Evolutionary conservation across 495 filamentous ascomycete genomes (phyloP).

Genomic region (Aspergillus nanangensis): DNA sequence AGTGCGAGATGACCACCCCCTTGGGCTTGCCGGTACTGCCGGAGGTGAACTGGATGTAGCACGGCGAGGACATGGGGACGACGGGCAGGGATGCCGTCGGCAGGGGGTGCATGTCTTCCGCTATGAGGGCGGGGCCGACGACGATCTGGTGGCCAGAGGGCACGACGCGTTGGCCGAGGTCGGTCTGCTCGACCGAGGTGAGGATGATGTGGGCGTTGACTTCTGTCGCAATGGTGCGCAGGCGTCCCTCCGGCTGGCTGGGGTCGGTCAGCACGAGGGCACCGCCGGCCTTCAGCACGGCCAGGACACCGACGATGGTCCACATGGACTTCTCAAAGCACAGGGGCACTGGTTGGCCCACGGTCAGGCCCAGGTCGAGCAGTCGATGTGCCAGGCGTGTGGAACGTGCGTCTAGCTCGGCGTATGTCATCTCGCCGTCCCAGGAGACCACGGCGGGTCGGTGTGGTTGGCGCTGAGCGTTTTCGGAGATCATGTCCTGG

Average conservation of each 20-base stretch:
- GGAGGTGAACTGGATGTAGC: conserved; percentile 49
- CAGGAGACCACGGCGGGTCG: conserved; percentile 40
- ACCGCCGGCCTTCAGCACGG: conserved; percentile 38
- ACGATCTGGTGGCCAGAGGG: conserved; percentile 22
- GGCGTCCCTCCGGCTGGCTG: conserved; percentile 31
- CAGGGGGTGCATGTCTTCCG: conserved; percentile 4
- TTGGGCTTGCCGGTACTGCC: conserved; percentile 54
- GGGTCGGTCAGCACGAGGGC: conserved; percentile 37
- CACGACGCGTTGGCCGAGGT: conserved; percentile 21
- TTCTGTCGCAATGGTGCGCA: conserved; percentile 33
- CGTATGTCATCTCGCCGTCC: conserved; percentile 45
- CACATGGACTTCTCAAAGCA: conserved; percentile 48
- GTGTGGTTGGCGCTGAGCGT: conserved; percentile 25
- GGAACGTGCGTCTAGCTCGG: conserved; percentile 35
- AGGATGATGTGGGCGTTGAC: conserved; percentile 30
- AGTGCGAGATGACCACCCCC: conserved; percentile 49
- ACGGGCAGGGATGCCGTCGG: conserved; percentile 10
- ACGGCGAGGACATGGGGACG: conserved; percentile 26
- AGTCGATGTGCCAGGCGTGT: conserved; percentile 24
- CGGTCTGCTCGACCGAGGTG: conserved; percentile 23
- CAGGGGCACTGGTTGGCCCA: conserved; percentile 32
- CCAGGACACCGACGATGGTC: conserved; percentile 41
- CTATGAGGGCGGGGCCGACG: conserved; percentile 17
- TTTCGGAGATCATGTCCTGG: conserved; percentile 40
- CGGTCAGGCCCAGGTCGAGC: conserved; percentile 21